Evolutionary conservation across 2,329 filamentous ascomycete species (phyloP).

Genomic region (Laburnicola sp.): DNA sequence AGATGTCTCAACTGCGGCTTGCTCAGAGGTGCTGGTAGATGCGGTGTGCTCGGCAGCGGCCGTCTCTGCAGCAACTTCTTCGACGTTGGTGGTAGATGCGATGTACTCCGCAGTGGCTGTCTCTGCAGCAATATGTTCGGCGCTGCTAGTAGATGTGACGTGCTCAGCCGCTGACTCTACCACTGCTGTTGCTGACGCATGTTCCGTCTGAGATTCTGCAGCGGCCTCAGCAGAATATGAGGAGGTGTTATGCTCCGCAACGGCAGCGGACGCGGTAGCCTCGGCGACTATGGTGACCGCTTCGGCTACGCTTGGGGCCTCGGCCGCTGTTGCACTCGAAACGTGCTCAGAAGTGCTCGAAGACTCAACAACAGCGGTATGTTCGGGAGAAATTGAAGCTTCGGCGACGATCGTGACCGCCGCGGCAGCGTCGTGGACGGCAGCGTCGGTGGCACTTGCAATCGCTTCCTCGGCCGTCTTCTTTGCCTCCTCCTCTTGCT

Average conservation of each 20-base stretch:
- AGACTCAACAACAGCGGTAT: not conserved
- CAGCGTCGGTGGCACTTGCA: constrained; percentile 9
- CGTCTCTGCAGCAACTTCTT: not conserved
- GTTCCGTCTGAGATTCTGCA: too few relatives aligned
- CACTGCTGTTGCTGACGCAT: too few relatives aligned
- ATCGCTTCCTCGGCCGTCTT: constrained; percentile 6
- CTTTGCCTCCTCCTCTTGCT: not conserved
- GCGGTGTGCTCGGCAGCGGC: not conserved
- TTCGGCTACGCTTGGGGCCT: not conserved
- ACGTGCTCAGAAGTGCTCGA: not conserved
- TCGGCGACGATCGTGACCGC: constrained; percentile 1
- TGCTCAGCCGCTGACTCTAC: too few relatives aligned
- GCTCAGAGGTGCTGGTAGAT: not conserved
- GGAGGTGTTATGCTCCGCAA: too few relatives aligned
- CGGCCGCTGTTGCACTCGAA: not conserved
- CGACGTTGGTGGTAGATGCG: not conserved
- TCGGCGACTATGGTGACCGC: not conserved
- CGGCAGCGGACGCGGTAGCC: not conserved
- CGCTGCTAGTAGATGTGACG: too few relatives aligned
- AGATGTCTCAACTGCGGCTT: not conserved
- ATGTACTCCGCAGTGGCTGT: not conserved
- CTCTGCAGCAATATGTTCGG: too few relatives aligned
- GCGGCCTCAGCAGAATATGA: too few relatives aligned
- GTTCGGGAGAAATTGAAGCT: not conserved
- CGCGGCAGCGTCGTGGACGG: constrained; percentile 7